Conservation (phyloP, 306 rosid species). For the Myrica gale region DNA sequence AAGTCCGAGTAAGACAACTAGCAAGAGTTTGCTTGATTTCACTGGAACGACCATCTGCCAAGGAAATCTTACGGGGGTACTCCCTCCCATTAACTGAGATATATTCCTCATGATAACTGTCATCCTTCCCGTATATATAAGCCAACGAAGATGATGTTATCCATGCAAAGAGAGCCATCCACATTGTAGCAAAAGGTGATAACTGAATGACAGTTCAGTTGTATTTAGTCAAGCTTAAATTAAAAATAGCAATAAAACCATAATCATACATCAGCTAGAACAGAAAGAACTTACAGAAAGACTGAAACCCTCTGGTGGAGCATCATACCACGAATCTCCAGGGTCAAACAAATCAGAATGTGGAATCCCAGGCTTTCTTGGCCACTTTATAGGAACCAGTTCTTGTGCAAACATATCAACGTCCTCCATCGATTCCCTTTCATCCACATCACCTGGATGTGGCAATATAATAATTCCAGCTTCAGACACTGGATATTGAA, state of each 20-base stretch:
- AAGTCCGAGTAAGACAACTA: constrained; percentile 73
- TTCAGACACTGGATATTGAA: constrained; percentile 57
- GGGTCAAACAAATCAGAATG: constrained; percentile 57
- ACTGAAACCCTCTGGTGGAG: constrained; percentile 82
- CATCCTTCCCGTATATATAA: constrained; percentile 81
- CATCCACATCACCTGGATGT: constrained; percentile 36
- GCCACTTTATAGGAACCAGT: constrained; percentile 57
- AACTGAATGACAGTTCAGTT: constrained; percentile 47
- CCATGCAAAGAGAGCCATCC: constrained; percentile 85
- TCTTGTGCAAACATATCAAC: constrained; percentile 46
- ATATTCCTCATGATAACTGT: constrained; percentile 73
- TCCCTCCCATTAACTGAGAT: constrained; percentile 60
- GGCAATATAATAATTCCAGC: constrained; percentile 82
- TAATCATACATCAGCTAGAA: not conserved
- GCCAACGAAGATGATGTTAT: constrained; percentile 78
- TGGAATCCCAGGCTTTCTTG: constrained; percentile 54
- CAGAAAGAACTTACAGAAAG: constrained; percentile 52
- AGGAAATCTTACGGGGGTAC: constrained; percentile 61
- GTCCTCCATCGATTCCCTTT: constrained; percentile 33
- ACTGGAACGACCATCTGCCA: constrained; percentile 78
- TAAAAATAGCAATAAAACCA: constrained; percentile 5
- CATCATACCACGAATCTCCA: constrained; percentile 76
- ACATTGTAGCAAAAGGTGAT: constrained; percentile 85
- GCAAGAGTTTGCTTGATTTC: constrained; percentile 84
- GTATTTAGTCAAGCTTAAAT: constrained; percentile 4